A percentile compares a stretch with the other conserved stretches of the same genome.
Conservation (phyloP, 192 early-diverging fungal genomes). For the Chytriomyces sp. region DNA sequence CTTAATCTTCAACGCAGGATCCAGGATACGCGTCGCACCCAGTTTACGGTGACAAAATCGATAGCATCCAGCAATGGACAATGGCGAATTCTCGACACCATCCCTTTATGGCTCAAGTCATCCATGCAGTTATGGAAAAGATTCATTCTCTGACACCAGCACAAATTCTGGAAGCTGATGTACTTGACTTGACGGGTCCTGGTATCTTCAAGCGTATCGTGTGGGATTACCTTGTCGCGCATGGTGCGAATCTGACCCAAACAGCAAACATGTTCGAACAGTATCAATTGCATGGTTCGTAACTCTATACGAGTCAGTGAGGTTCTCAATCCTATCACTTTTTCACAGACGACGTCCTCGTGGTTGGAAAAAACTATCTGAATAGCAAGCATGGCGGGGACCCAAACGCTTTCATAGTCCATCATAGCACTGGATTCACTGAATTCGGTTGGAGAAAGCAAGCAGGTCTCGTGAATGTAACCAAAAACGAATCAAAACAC, state of each 20-base stretch:
- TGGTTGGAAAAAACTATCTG: constrained; percentile 24
- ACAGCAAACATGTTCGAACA: constrained; percentile 10
- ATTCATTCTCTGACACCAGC: constrained; percentile 18
- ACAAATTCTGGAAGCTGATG: constrained; percentile 20
- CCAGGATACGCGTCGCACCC: constrained; percentile 3
- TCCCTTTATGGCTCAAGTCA: constrained; percentile 28
- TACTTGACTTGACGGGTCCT: constrained; percentile 28
- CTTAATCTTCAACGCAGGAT: not conserved
- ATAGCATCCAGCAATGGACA: constrained; percentile 31
- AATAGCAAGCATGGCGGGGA: constrained; percentile 4
- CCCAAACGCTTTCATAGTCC: constrained; percentile 20
- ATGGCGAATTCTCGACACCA: constrained; percentile 24
- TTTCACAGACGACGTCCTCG: constrained; percentile 11
- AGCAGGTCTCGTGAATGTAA: not conserved
- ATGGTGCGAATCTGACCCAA: constrained; percentile 16
- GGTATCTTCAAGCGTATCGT: constrained; percentile 26
- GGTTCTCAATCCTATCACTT: not conserved
- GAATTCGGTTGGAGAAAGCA: constrained; percentile 17
- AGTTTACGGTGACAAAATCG: constrained; percentile 10
- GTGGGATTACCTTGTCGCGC: not conserved
- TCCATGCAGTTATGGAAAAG: constrained; percentile 19
- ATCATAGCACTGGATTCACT: constrained; percentile 24
- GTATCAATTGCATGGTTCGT: constrained; percentile 16
- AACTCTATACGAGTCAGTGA: not conserved
- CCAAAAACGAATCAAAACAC: too few species aligned